Percentiles rank a stretch among this genome's conserved stretches.
Evolutionary conservation across 371 early-diverging fungal genomes (phyloP).

Genomic region (Pancytospora philotis): DNA sequence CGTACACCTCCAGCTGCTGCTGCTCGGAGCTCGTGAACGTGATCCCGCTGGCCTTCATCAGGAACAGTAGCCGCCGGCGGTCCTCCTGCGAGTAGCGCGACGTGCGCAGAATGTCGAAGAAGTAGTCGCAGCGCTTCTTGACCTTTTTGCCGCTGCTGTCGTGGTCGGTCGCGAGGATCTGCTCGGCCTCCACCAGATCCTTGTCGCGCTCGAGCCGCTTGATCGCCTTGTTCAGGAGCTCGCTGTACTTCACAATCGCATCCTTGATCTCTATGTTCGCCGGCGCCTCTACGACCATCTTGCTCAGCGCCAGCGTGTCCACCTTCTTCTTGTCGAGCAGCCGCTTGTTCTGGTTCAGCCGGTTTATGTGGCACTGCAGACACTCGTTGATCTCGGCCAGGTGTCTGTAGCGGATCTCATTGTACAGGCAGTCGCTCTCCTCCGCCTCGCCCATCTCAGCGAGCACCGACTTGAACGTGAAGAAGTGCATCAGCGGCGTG

Average conservation of each 20-base stretch:
- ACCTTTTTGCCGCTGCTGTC: conserved; percentile 41
- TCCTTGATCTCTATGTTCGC: conserved; percentile 52
- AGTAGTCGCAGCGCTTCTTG: conserved; percentile 21
- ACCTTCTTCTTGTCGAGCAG: conserved; percentile 45
- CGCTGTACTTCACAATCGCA: conserved; percentile 41
- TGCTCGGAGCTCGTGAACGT: conserved; percentile 33
- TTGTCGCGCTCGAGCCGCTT: conserved; percentile 41
- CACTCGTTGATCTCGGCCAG: conserved; percentile 52
- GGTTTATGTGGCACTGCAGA: conserved; percentile 41
- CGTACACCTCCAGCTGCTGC: conserved; percentile 20
- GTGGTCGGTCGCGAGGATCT: conserved; percentile 49
- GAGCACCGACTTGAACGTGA: conserved; percentile 54
- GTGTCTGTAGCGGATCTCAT: conserved; percentile 51
- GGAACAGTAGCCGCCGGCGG: conserved; percentile 49
- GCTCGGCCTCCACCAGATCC: conserved; percentile 45
- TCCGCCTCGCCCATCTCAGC: conserved; percentile 16
- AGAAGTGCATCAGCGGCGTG: conserved; percentile 58
- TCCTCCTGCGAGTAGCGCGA: conserved; percentile 41
- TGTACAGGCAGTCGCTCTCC: conserved; percentile 41
- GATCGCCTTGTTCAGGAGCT: conserved; percentile 45
- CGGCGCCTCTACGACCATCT: conserved; percentile 57
- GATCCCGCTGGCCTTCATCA: conserved; percentile 33
- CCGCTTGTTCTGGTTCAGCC: conserved; percentile 33
- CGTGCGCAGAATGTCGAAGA: conserved; percentile 38
- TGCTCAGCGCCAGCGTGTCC: conserved; percentile 44